Percentiles rank a stretch among this genome's conserved stretches.
These are phyloP conservation scores for Anisogramma anomala DNA, from an alignment of 2,329 filamentous ascomycete species.

Conservation along the genomic window DNA sequence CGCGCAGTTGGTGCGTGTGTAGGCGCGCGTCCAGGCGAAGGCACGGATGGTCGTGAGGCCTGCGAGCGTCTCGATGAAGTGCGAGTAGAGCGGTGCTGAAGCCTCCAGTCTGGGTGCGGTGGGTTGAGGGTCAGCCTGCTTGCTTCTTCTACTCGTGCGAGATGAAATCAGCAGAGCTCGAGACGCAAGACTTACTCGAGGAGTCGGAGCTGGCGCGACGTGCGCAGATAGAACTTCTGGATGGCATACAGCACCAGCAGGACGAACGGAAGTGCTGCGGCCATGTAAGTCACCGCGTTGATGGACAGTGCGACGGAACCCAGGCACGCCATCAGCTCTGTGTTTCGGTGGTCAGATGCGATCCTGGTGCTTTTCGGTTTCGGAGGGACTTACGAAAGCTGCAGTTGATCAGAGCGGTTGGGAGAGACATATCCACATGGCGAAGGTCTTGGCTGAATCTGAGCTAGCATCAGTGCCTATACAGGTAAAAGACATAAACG, in stretches of 20 bases:
- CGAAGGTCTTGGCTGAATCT: conserved; percentile 11
- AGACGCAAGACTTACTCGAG: conserved; percentile 42
- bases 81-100: conserved; percentile 2
- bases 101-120: conserved; percentile 15
- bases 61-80: conserved; percentile 32
- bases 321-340: conserved; percentile 5
- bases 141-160: background rate
- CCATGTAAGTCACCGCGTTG: conserved; percentile 7
- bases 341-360: background rate
- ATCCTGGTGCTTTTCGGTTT: background rate
- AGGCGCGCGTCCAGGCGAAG: conserved; percentile 34
- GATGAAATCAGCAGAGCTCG: conserved; percentile 19
- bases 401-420: conserved; percentile 1
- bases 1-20: conserved; percentile 27
- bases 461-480: background rate
- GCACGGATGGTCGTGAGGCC: conserved; percentile 37
- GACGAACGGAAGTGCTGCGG: conserved; percentile 36
- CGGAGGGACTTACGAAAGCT: background rate
- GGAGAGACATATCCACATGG: conserved; percentile 5
- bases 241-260: conserved; percentile 33
- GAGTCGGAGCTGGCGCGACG: conserved; percentile 44
- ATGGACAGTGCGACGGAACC: background rate
- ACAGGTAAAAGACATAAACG: background rate
- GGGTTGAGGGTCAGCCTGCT: background rate
- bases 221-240: conserved; percentile 44